These are phyloP conservation scores for Sugiyamaella grinbergsii DNA, from an alignment of 1,139 yeast genomes.

Conservation along the genomic window DNA sequence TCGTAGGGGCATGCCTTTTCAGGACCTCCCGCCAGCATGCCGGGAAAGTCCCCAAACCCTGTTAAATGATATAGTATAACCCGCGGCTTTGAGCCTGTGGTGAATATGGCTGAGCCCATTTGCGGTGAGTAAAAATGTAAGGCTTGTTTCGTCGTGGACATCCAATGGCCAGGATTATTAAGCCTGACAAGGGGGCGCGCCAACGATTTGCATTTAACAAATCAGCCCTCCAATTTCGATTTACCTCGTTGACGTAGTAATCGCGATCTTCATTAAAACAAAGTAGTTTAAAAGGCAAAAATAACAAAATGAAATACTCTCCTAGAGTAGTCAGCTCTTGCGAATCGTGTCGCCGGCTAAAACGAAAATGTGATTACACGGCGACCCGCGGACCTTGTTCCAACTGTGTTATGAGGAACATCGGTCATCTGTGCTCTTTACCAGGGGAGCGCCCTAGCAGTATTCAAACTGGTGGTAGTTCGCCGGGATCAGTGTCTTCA, in stretches of 20 bases:
- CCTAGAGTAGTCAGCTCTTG: conserved; percentile 20
- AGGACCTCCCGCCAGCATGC: no score
- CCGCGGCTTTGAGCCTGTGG: no score
- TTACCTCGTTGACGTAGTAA: no score
- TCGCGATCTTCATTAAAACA: no score
- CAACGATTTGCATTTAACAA: no score
- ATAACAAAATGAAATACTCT: conserved; percentile 18
- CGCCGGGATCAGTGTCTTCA: conserved; percentile 4
- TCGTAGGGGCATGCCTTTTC: no score
- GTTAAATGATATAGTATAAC: no score
- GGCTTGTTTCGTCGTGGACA: not conserved
- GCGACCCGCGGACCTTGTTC: conserved; percentile 24
- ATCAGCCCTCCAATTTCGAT: no score
- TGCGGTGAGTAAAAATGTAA: no score
- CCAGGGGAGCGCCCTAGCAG: conserved; percentile 11
- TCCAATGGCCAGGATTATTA: not conserved
- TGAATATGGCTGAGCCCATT: no score
- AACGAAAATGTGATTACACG: conserved; percentile 23
- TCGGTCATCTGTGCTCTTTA: conserved; percentile 32
- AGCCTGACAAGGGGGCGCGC: conserved; percentile 5
- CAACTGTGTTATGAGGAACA: conserved; percentile 25
- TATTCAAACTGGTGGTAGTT: not conserved
- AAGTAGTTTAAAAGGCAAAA: no score
- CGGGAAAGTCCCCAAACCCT: no score
- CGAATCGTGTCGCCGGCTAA: conserved; percentile 23